These are phyloP conservation scores for Paraphoma sp. DNA, from an alignment of 2,329 filamentous ascomycete species.

Conservation along the genomic window DNA sequence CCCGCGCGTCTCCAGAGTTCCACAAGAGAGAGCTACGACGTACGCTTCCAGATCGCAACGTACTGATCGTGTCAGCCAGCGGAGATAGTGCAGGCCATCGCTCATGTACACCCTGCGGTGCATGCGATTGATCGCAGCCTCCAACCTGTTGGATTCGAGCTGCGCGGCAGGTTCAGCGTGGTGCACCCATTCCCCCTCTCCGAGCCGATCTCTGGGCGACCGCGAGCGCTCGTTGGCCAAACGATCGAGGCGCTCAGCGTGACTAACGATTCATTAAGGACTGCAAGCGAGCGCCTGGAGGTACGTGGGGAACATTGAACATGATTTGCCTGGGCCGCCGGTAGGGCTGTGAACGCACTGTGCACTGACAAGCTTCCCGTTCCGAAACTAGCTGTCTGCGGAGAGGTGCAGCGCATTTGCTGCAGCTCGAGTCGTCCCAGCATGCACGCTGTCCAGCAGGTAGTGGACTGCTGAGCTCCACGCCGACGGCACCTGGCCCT, in stretches of 20 bases:
- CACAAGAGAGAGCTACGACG: not conserved
- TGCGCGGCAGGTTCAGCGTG: slow-evolving; percentile 1
- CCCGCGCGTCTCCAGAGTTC: not conserved
- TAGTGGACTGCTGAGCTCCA: slow-evolving; percentile 6
- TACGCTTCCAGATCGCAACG: too few relatives aligned
- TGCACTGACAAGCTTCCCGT: slow-evolving; percentile 15
- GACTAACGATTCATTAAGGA: slow-evolving; percentile 3
- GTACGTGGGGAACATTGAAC: slow-evolving; percentile 12
- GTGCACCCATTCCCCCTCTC: not conserved
- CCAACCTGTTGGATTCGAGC: slow-evolving; percentile 4
- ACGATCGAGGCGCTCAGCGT: slow-evolving; percentile 7
- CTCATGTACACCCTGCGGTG: slow-evolving; percentile 15
- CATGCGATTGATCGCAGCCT: slow-evolving; percentile 10
- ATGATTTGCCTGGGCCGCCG: slow-evolving; percentile 10
- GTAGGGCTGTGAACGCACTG: slow-evolving; percentile 26
- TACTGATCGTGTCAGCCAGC: slow-evolving; percentile 3
- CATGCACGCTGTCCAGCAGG: slow-evolving; percentile 2
- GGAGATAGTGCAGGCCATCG: slow-evolving; percentile 20
- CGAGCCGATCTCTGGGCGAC: slow-evolving; percentile 8
- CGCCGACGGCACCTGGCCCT: slow-evolving; percentile 12
- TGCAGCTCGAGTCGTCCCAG: slow-evolving; percentile 20
- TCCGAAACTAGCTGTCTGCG: slow-evolving; percentile 6
- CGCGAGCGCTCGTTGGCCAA: not conserved
- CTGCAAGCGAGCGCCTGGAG: slow-evolving; percentile 14
- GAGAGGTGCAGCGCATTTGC: slow-evolving; percentile 19